Conservation (phyloP, 768 basidiomycete species). For the Hydnomerulius pinastri region DNA sequence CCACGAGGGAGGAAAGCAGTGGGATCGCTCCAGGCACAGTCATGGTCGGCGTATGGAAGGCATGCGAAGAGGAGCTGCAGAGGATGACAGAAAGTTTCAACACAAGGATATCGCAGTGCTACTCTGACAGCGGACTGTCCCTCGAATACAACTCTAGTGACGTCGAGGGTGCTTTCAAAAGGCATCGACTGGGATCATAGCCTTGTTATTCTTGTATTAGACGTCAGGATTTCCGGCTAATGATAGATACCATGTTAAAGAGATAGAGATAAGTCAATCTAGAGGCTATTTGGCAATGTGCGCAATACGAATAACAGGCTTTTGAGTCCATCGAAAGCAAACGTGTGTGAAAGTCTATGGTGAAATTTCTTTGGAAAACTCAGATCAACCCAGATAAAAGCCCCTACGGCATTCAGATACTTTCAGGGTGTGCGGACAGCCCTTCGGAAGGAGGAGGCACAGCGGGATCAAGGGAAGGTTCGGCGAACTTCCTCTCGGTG, state of each 20-base stretch:
- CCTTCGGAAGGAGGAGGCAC: too few relatives aligned
- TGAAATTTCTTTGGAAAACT: too few relatives aligned
- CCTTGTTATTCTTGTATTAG: slow-evolving; percentile 7
- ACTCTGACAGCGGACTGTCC: slow-evolving; percentile 67
- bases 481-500: not conserved
- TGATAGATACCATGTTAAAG: slow-evolving; percentile 8
- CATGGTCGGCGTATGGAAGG: slow-evolving; percentile 85
- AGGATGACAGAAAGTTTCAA: slow-evolving; percentile 70
- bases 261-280: not conserved
- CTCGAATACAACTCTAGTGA: slow-evolving; percentile 77
- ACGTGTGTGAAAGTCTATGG: not conserved
- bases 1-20: slow-evolving; percentile 54
- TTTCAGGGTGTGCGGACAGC: not conserved
- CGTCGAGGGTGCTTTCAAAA: slow-evolving; percentile 77
- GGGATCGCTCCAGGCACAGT: slow-evolving; percentile 62
- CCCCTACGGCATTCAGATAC: not conserved
- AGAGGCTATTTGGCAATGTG: not conserved
- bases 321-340: not conserved
- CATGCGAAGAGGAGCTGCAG: slow-evolving; percentile 83
- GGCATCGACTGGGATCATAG: slow-evolving; percentile 46
- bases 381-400: not conserved
- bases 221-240: not conserved
- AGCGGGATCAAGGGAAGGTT: not conserved
- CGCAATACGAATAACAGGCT: not conserved
- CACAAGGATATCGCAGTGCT: slow-evolving; percentile 75